Evolutionary conservation across 495 filamentous ascomycete species (phyloP).

Genomic region (Neurospora hispaniola): DNA sequence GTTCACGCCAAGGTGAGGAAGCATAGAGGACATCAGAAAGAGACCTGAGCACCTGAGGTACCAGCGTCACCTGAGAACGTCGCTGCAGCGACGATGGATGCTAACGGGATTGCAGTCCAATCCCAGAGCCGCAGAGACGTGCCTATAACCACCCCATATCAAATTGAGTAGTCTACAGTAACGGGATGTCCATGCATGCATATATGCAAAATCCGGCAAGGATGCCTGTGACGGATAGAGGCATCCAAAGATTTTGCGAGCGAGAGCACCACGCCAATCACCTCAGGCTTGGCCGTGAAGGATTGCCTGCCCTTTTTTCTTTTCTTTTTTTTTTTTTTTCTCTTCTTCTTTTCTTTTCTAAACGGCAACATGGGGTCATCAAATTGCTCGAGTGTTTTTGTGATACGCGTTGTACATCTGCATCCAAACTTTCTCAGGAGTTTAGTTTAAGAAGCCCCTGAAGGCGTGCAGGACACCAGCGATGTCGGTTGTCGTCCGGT

Average conservation of each 20-base stretch:
- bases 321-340: too few relatives aligned
- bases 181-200: background rate
- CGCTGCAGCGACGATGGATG: background rate
- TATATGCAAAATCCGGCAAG: background rate
- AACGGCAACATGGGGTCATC: background rate
- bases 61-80: background rate
- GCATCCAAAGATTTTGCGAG: background rate
- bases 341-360: too few relatives aligned
- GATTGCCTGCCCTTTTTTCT: background rate
- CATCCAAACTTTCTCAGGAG: conserved; percentile 1
- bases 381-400: background rate
- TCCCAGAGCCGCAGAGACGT: background rate
- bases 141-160: background rate
- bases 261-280: background rate
- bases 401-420: background rate
- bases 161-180: background rate
- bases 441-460: background rate
- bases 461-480: conserved; percentile 11
- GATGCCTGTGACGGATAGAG: background rate
- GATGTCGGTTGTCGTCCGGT: conserved; percentile 8
- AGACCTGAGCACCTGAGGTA: background rate
- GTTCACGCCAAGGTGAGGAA: background rate
- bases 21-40: background rate
- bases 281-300: background rate
- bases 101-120: background rate